A percentile compares a stretch with the other conserved stretches of the same genome.
Conservation (phyloP, 1,284 basidiomycete species). For the Marasmius oreades region DNA sequence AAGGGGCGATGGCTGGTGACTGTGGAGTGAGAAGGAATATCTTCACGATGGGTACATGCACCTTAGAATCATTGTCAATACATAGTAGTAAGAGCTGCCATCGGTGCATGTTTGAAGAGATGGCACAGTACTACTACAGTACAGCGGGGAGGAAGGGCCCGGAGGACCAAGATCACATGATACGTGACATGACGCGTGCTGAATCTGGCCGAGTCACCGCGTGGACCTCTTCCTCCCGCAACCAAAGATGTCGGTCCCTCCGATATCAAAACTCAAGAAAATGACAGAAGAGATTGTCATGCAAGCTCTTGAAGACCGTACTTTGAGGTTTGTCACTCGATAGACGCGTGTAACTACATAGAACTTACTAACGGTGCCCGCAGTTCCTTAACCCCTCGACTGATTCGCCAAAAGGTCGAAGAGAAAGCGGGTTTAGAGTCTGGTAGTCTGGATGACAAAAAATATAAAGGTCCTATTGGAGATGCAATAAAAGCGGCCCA, state of each 20-base stretch:
- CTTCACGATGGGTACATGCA: no score
- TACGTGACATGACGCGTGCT: neutral
- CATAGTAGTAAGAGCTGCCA: no score
- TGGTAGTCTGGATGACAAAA: neutral
- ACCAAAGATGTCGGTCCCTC: neutral
- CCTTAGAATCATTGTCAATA: no score
- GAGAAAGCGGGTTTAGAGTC: slow-evolving; percentile 1
- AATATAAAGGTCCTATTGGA: slow-evolving; percentile 2
- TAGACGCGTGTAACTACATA: neutral
- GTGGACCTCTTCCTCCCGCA: neutral
- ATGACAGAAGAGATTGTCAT: neutral
- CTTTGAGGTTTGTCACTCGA: neutral
- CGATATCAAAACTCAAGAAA: neutral
- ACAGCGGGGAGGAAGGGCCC: no score
- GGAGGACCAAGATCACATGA: no score
- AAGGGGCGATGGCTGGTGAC: no score
- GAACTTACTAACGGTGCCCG: neutral
- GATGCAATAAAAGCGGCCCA: neutral
- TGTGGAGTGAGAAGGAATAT: no score
- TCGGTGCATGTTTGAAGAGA: no score
- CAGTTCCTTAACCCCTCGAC: slow-evolving; percentile 6
- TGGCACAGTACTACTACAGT: no score
- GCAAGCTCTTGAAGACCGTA: neutral
- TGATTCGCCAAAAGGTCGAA: slow-evolving; percentile 3
- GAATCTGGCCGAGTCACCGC: neutral